Percentiles rank a stretch among this genome's conserved stretches.
Evolutionary conservation across 257 asterid species (phyloP).

Genomic region (Rhazya stricta): DNA sequence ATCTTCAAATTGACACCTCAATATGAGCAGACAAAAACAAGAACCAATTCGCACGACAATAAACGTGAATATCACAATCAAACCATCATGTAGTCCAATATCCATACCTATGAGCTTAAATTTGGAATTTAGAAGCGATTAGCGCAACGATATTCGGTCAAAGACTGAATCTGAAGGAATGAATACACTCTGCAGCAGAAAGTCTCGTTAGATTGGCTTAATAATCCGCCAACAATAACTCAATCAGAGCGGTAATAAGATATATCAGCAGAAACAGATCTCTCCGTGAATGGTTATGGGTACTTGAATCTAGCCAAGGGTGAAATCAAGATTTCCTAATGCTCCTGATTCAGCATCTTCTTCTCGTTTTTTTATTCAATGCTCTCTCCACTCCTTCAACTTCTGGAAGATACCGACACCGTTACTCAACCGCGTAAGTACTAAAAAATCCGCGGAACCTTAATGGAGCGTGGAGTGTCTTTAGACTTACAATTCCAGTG

Average conservation of each 20-base stretch:
- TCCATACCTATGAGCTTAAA: background rate
- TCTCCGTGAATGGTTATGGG: background rate
- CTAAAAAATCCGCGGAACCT: too few relatives aligned
- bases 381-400: background rate
- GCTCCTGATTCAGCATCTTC: too few relatives aligned
- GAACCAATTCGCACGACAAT: background rate
- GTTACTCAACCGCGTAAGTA: background rate
- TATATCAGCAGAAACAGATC: background rate
- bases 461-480: too few relatives aligned
- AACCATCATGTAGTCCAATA: background rate
- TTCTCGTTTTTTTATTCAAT: background rate
- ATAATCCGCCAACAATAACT: background rate
- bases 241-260: background rate
- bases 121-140: background rate
- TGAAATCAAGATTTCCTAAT: background rate
- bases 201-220: background rate
- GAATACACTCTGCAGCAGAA: background rate
- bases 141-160: background rate
- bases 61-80: background rate
- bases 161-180: background rate
- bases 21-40: conserved; percentile 8
- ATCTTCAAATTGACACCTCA: background rate
- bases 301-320: background rate
- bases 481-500: too few relatives aligned
- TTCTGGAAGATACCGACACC: background rate